Percentiles rank a stretch among this genome's conserved stretches.
These are phyloP conservation scores for Silene coronaria DNA, from an alignment of 179 eudicot genomes.

Conservation along the genomic window DNA sequence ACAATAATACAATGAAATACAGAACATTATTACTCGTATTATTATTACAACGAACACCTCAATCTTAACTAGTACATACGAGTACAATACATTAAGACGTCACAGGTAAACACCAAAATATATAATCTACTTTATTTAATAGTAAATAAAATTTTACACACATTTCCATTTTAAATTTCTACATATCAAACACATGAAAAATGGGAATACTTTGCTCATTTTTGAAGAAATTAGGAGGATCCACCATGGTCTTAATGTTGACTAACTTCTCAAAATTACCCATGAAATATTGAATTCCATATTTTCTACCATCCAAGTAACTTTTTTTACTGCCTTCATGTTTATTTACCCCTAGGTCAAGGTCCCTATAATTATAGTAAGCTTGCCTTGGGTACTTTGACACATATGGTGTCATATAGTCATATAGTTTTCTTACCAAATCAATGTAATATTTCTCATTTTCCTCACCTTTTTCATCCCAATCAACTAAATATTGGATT, in stretches of 20 bases:
- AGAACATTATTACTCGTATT: too few species aligned
- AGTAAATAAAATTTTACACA: too few species aligned
- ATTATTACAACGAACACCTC: too few species aligned
- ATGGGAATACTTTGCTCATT: slow-evolving; percentile 29
- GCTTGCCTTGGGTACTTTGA: slow-evolving; percentile 22
- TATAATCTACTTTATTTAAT: too few species aligned
- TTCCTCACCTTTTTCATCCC: slow-evolving; percentile 19
- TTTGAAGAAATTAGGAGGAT: slow-evolving; percentile 23
- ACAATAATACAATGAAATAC: too few species aligned
- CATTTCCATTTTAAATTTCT: background rate
- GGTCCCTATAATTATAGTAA: slow-evolving; percentile 22
- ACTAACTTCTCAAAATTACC: slow-evolving; percentile 21
- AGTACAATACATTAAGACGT: too few species aligned
- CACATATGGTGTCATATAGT: slow-evolving; percentile 28
- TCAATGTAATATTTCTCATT: slow-evolving; percentile 13
- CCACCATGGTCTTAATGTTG: slow-evolving; percentile 16
- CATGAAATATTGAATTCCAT: slow-evolving; percentile 22
- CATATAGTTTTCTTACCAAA: slow-evolving; percentile 11
- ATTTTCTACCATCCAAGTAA: slow-evolving; percentile 17
- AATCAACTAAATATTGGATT: slow-evolving; percentile 16
- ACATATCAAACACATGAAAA: background rate
- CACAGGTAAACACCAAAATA: too few species aligned
- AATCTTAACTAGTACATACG: too few species aligned
- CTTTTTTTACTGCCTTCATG: slow-evolving; percentile 6
- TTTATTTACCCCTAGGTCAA: slow-evolving; percentile 20